Base-by-base conservation (phyloP, 1,284 basidiomycete genomes). In the Flammula alnicola region DNA sequence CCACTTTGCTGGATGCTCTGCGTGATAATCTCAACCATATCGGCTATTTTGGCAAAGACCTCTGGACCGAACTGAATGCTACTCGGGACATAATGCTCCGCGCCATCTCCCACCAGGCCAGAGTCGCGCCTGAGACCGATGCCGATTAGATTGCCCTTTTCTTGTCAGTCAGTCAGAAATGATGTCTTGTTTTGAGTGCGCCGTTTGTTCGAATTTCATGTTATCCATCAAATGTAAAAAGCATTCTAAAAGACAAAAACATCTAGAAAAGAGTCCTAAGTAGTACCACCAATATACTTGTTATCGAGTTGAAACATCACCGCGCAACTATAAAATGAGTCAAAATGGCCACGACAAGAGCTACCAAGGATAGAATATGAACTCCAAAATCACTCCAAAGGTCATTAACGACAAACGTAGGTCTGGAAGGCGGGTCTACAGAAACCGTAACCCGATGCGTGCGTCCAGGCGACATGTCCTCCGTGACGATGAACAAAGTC, bases 331-430 rank as follows among this genome's bases (percentile, higher is more conserved):
- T n/a, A 16, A 16, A 44, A 35, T 47, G 50, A 33, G 14, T 29
- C 14, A 50, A 41, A 7, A 55, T 30, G 11, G 45, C 44, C 12
- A 51, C 19, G 8, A 57, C 29, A 17, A 58, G 36, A 16, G 44
- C 54, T 8, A 57, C n/a, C 23, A 51, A 26, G 9, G 57, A 54
- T 4, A 44, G 31, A 22, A 82, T 63, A 52, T 69, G 63, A 14
- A 64, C 62, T 0, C 80, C 79, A 64, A 79, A 87, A 63, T 90
- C 87, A 31, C 72, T 67, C 83, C 79, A 85, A 51, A 88, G 73
- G 45, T 80, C 75, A 61, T 87, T 88, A 42, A 86, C 63, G 29
- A 66, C 61, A 49, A 88, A 86, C 26, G 69, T 57, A 2, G 74
- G 69, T n/a, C 67, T 69, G 10, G 81, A 68, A 3, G 79, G 74